Evolutionary conservation across 169 alveolate genomes (phyloP), one percentile per base, ranked within the genome.

Genomic region (Plasmodium knowlesi): DNA sequence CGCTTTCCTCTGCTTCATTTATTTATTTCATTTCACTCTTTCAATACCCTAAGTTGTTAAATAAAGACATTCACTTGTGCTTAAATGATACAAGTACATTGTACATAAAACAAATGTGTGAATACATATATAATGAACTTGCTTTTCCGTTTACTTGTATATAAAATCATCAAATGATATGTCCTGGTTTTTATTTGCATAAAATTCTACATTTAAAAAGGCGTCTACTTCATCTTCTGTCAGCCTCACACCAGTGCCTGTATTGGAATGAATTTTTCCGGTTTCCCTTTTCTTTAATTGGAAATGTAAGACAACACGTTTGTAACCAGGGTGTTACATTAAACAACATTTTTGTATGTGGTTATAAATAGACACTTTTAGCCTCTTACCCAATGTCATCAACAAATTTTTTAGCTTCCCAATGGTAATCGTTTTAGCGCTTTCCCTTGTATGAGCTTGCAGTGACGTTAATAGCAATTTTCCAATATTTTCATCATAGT

Each of bases 191-290:
- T 88, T 79, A 79, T 79, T 67, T 19, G 74, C 83, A 76, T 67
- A 79, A 74, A 88, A 88, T 88, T 88, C 94, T 41, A 88, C 32
- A 28, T 88, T 88, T 61, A 88, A 88, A 88, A 88, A 88, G 71
- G 94, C 82, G 25, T 88, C 94, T 88, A 88, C 83, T 73, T 88
- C 94, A 39, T 88, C 94, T 88, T 88, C 94, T 73, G 94, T 88
- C 53, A 88, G 82, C 53, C 34, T 76, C 34, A 88, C 82, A 61
- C 83, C 89, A 9, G 90, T 79, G 46, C 94, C 94, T 88, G 72
- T 39, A 88, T 16, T 37, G 41, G 54, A 74, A 78, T 80, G 67
- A 25, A 81, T 81, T 81, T 81, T 81, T 46, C 19, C 46, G 43
- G 50, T 80, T 67, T 82, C 76, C 30, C 5, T 67, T 67, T 67